Base-by-base conservation (phyloP, 2,329 filamentous ascomycete species). In the Neurospora crassa region DNA sequence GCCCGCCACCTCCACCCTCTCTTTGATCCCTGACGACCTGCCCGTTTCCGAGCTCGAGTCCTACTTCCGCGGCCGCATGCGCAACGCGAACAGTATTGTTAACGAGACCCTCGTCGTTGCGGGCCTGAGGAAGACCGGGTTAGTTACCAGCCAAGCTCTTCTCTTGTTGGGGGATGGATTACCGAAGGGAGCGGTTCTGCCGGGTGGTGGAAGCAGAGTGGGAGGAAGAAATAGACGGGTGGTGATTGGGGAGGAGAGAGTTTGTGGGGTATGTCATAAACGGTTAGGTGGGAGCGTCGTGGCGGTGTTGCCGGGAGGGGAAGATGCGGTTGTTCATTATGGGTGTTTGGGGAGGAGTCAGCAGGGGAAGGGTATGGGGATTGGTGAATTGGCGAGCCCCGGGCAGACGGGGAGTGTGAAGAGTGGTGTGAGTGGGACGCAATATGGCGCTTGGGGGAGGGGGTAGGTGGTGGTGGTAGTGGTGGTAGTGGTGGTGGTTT, bases 251-350 rank as follows among this genome's bases (percentile, higher is more conserved):
- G 95, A 99, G 77, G 95, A 98, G 78, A 86, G 93, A 69, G 91
- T 97, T 70, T 99, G 96, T 79, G 90, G 92, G 14, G 92, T 97
- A 18, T 99, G 96, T 79, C 92, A 97, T 80, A 98, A 97, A 84
- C 86, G 96, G 75, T 87, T 99, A 74, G 95, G 94, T 1, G 91
- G 93, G 1, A 97, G 92, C 79, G 96, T 97, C 20, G 91, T 98
- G 72, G 91, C 94, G 53, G 94, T 97, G 14, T 87, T 96, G 81
- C 93, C 94, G 7, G 53, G 24, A 18, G 24, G 29, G 29, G 92
- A 97, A 82, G 93, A 90, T 79, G 87, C 85, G 37, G 92, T 94
- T 18, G 91, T 96, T 73, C 92, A 96, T 83, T 92, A 95, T 78
- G 92, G 92, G 37, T 96, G 92, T 82, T 84, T 92, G 76, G 53